These are phyloP conservation scores for Colletotrichum endophyticum DNA, from an alignment of 2,329 filamentous ascomycete genomes.

Conservation along the genomic window DNA sequence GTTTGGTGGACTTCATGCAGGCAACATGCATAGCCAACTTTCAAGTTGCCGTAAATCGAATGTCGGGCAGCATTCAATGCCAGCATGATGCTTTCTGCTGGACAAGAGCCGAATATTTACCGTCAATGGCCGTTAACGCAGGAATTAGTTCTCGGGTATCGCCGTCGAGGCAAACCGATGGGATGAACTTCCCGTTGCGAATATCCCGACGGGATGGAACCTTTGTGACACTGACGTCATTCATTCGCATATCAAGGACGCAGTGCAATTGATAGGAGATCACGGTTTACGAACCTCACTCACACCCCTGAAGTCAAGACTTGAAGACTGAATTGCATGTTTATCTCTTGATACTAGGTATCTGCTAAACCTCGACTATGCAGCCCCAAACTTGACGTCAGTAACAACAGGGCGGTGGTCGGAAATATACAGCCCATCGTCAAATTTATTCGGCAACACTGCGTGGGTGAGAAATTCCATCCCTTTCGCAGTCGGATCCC, in stretches of 20 bases:
- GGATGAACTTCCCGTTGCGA: background rate
- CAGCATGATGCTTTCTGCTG: background rate
- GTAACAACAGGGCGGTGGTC: constrained; percentile 36
- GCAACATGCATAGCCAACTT: background rate
- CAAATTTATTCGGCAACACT: constrained; percentile 27
- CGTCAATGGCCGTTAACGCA: background rate
- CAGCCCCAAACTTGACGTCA: constrained; percentile 23
- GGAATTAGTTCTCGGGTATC: background rate
- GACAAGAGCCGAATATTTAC: background rate
- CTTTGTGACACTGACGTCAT: background rate
- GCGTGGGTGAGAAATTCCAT: constrained; percentile 29
- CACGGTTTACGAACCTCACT: background rate
- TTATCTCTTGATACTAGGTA: fast-evolving
- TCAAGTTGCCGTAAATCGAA: background rate
- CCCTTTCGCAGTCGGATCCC: constrained; percentile 20
- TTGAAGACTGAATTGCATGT: background rate
- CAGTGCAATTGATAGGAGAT: fast-evolving
- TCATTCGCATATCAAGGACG: background rate
- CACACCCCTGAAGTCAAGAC: background rate
- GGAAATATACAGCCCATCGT: constrained; percentile 34
- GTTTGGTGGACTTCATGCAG: background rate
- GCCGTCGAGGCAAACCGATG: background rate
- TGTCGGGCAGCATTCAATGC: fast-evolving
- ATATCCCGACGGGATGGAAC: background rate
- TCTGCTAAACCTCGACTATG: background rate